A percentile compares a stretch with the other conserved stretches of the same genome.
These are phyloP conservation scores for Trematosphaeria pertusa DNA, from an alignment of 2,329 filamentous ascomycete genomes.

Conservation along the genomic window DNA sequence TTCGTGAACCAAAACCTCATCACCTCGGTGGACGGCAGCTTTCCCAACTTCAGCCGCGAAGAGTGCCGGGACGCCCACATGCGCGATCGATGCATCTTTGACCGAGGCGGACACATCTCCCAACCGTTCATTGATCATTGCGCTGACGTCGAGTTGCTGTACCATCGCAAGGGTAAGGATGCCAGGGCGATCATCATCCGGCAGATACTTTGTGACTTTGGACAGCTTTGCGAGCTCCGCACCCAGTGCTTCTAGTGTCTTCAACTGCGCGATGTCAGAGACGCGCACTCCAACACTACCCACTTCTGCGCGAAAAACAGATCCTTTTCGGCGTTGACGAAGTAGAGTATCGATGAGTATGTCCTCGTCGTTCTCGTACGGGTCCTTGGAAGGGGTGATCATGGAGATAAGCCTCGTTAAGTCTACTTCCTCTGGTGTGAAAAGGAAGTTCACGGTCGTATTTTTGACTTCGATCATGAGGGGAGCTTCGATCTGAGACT, in stretches of 20 bases:
- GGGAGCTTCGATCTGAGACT: constrained; percentile 63
- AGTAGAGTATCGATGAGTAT: constrained; percentile 93
- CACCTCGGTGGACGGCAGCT: constrained; percentile 69
- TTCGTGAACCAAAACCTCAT: constrained; percentile 75
- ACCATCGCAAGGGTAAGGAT: constrained; percentile 77
- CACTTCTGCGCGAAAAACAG: constrained; percentile 75
- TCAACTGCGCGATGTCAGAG: constrained; percentile 68
- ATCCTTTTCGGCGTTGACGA: constrained; percentile 83
- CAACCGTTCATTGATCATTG: constrained; percentile 72
- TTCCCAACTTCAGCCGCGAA: constrained; percentile 76
- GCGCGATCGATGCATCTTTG: constrained; percentile 39
- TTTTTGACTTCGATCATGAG: constrained; percentile 69
- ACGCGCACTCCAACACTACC: constrained; percentile 69
- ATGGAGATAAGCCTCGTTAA: constrained; percentile 82
- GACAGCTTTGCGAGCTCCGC: constrained; percentile 83
- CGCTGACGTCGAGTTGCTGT: constrained; percentile 65
- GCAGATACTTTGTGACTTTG: constrained; percentile 90
- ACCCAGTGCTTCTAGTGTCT: constrained; percentile 72
- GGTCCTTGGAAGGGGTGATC: constrained; percentile 89
- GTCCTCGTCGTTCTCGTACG: constrained; percentile 88
- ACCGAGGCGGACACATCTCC: constrained; percentile 61
- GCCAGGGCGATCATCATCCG: constrained; percentile 92
- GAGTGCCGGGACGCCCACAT: constrained; percentile 85
- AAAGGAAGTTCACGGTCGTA: constrained; percentile 73
- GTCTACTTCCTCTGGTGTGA: constrained; percentile 77